phyloP scores from a whole-genome alignment of 2,329 filamentous ascomycete species.

The Talaromyces sp. region DNA sequence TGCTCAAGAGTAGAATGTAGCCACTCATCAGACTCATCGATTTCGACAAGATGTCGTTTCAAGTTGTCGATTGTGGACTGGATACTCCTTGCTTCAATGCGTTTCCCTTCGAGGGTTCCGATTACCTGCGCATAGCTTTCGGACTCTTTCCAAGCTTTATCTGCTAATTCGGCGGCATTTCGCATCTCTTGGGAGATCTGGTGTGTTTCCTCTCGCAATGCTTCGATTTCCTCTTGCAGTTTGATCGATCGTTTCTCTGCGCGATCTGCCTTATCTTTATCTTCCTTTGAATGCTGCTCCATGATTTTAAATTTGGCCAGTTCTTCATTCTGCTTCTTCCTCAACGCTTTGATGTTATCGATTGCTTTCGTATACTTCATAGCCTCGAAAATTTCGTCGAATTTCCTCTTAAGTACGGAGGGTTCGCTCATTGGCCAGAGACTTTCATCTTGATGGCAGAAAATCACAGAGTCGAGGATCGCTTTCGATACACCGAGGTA shows the following conservation, averaged over 20 bases:
- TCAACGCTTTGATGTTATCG: conserved; percentile 82
- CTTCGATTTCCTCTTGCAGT: conserved; percentile 60
- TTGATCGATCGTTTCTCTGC: conserved; percentile 62
- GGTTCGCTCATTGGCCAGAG: conserved; percentile 95
- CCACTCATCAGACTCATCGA: conserved; percentile 73
- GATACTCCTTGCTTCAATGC: conserved; percentile 67
- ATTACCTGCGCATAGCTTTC: conserved; percentile 72
- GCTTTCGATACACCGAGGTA: conserved; percentile 86
- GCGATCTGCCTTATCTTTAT: conserved; percentile 79
- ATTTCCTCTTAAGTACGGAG: conserved; percentile 79
- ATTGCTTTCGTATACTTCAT: conserved; percentile 96
- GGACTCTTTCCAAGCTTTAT: conserved; percentile 67
- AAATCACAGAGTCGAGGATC: conserved; percentile 91
- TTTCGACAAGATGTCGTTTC: conserved; percentile 68
- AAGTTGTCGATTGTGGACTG: conserved; percentile 69
- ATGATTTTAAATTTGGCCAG: conserved; percentile 69
- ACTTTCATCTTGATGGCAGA: conserved; percentile 97
- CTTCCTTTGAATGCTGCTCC: conserved; percentile 72
- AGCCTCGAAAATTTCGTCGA: conserved; percentile 97
- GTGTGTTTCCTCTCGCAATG: conserved; percentile 59
- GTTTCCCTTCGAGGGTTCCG: conserved; percentile 71
- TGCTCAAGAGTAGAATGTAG: conserved; percentile 69
- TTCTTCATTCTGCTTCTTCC: conserved; percentile 77
- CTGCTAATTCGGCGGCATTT: conserved; percentile 49
- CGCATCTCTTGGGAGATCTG: conserved; percentile 51